These are phyloP conservation scores for Pseudogymnoascus sp. DNA, from an alignment of 2,329 filamentous ascomycete species.

Conservation along the genomic window DNA sequence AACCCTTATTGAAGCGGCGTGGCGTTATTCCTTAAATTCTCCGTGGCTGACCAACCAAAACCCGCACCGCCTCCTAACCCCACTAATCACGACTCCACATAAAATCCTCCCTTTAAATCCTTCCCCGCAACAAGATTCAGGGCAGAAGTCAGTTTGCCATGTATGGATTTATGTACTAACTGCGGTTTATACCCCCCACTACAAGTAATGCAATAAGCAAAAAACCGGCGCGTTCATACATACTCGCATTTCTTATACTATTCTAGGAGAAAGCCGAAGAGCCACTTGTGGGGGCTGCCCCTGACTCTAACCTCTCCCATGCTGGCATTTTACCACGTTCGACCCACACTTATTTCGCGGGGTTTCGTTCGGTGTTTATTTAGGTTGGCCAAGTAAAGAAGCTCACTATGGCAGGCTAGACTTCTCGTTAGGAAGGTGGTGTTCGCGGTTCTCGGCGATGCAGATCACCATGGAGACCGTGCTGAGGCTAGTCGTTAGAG, in stretches of 20 bases:
- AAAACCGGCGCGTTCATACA: not conserved
- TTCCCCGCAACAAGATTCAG: not conserved
- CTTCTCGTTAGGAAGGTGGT: not conserved
- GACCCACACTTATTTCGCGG: not conserved
- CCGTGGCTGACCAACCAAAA: not conserved
- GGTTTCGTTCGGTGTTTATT: not conserved
- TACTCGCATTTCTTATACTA: not conserved
- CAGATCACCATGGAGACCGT: not conserved
- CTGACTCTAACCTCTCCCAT: not conserved
- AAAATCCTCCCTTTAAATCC: too few relatives aligned
- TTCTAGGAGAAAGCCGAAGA: not conserved
- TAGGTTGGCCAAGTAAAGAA: not conserved
- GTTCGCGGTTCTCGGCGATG: not conserved
- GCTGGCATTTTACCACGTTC: not conserved
- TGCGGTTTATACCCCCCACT: not conserved
- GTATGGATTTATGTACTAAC: not conserved
- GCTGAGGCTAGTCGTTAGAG: not conserved
- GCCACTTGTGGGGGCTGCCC: not conserved
- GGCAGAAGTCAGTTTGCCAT: not conserved
- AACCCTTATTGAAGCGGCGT: not conserved
- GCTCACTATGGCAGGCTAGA: not conserved
- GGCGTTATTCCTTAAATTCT: slow-evolving; percentile 7
- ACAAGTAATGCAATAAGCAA: not conserved
- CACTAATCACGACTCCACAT: not conserved
- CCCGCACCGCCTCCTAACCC: not conserved